Evolutionary conservation across 2,329 filamentous ascomycete species (phyloP).

Genomic region (Boeremia lycopersici): DNA sequence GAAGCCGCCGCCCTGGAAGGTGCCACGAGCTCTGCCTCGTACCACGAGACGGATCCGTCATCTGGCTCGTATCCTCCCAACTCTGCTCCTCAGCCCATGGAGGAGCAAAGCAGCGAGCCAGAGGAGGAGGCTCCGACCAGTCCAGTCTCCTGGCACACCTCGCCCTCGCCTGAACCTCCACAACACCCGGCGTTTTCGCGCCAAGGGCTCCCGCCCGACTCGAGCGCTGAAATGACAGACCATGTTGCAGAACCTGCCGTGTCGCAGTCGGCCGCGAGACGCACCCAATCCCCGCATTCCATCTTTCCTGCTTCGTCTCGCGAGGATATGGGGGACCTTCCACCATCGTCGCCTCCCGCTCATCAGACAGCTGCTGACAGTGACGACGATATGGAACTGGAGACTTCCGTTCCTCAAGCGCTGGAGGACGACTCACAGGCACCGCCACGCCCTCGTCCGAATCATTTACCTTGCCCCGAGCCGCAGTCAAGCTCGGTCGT

Average conservation of each 20-base stretch:
- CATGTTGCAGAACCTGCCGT: not conserved
- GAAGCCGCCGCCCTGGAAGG: slow-evolving; percentile 23
- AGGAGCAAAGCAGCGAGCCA: slow-evolving; percentile 2
- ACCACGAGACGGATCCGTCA: slow-evolving; percentile 24
- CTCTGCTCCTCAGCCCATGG: slow-evolving; percentile 2
- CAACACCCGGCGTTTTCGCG: slow-evolving; percentile 10
- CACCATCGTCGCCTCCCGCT: slow-evolving; percentile 27
- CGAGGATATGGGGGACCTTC: slow-evolving; percentile 11
- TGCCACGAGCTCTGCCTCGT: slow-evolving; percentile 12
- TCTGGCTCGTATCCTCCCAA: slow-evolving; percentile 12
- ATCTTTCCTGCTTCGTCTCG: slow-evolving; percentile 16
- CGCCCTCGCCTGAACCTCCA: slow-evolving; percentile 25
- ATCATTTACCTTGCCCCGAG: not conserved
- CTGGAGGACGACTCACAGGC: slow-evolving; percentile 32
- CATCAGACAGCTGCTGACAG: slow-evolving; percentile 9
- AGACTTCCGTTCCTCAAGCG: slow-evolving; percentile 34
- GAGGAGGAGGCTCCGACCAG: slow-evolving; percentile 18
- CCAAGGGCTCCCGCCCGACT: slow-evolving; percentile 38
- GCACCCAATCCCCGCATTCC: not conserved
- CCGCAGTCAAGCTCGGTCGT: slow-evolving; percentile 19
- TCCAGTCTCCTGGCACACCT: slow-evolving; percentile 29
- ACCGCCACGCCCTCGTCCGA: not conserved
- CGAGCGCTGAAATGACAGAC: slow-evolving; percentile 24
- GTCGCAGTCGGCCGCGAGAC: not conserved
- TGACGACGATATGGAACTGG: slow-evolving; percentile 42